These are phyloP conservation scores for Populus euphratica DNA, from an alignment of 345 rosid species.

Conservation along the genomic window DNA sequence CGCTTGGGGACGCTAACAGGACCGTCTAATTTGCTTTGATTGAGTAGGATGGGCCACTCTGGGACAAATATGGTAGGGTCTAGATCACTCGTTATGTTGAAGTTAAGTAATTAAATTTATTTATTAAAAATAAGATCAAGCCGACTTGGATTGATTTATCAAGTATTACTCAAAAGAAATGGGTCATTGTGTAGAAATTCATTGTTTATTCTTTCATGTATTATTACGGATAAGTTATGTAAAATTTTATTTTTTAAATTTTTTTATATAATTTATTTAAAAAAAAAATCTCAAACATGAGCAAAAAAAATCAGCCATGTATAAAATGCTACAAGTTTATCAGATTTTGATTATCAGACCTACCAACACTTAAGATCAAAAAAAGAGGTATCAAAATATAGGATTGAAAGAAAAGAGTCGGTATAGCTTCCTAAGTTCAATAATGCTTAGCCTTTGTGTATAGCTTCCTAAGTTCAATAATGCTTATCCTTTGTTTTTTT, in stretches of 20 bases:
- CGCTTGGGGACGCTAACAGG: neutral
- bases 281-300: no score
- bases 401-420: no score
- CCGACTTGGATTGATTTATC: neutral
- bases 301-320: rapidly evolving
- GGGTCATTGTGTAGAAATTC: no score
- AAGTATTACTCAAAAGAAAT: no score
- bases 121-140: neutral
- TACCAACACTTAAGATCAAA: rapidly evolving
- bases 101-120: neutral
- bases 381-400: rapidly evolving
- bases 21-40: constrained; percentile 20
- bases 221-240: no score
- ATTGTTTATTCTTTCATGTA: no score
- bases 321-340: no score
- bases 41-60: neutral
- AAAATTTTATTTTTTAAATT: no score
- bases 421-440: rapidly evolving
- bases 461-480: rapidly evolving
- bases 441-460: rapidly evolving
- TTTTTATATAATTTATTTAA: no score
- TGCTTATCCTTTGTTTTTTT: rapidly evolving
- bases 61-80: neutral
- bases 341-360: rapidly evolving
- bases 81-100: neutral